phyloP scores from a whole-genome alignment of 352 stramenopile genomes.

The Blastocystis sp. region DNA sequence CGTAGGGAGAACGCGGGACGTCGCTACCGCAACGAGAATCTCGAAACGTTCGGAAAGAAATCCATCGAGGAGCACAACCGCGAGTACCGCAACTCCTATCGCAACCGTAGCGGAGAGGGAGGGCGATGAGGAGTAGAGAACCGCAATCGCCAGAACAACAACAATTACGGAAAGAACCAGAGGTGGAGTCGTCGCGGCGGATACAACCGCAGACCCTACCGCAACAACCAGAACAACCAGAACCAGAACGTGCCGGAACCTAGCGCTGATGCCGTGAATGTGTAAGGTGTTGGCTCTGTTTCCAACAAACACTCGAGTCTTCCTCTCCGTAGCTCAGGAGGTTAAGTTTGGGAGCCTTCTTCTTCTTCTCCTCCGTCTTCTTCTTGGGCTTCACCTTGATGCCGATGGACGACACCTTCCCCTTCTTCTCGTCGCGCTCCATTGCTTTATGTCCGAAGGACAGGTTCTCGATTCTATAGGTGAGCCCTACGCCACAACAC shows the following conservation, averaged over 20 bases:
- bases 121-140: not conserved
- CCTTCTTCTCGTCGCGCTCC: not conserved
- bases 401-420: not conserved
- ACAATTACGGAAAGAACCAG: not conserved
- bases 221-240: not conserved
- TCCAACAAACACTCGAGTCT: not conserved
- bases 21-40: constrained; percentile 39
- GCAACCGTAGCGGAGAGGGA: not conserved
- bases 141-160: not conserved
- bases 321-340: not conserved
- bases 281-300: not conserved
- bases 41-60: constrained; percentile 44
- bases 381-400: not conserved
- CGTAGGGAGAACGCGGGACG: not conserved
- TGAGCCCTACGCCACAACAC: not conserved
- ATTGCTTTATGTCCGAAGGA: not conserved
- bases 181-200: constrained; percentile 10
- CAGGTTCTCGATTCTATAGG: constrained; percentile 12
- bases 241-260: not conserved
- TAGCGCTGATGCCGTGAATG: not conserved
- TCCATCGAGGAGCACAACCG: constrained; percentile 56
- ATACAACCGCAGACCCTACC: constrained; percentile 2
- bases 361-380: not conserved
- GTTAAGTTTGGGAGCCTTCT: not conserved
- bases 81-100: constrained; percentile 25